Evolutionary conservation across 306 rosid genomes (phyloP), one percentile per base, ranked within the genome.

Genomic region (Neltuma alba): DNA sequence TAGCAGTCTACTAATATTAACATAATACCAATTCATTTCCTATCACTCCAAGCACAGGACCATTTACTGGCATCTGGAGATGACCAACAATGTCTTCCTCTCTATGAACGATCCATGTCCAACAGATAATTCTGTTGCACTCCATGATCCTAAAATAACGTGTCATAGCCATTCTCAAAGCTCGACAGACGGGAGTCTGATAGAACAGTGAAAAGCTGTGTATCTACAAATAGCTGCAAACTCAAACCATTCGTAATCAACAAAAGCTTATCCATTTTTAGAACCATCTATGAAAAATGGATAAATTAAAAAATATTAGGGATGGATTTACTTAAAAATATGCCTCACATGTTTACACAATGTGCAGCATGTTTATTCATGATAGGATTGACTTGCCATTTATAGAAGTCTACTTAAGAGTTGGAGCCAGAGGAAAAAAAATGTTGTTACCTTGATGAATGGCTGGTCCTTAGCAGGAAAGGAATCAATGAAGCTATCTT

Each of bases 401-500:
- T 2, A 20, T 34, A 64, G 25, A 34, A 66, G 48, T 66, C 20
- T 66, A 66, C 8, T 36, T n/a, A 10, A 66, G 9, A 66, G 25
- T 18, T 37, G 42, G 42, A 12, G 20, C 61, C 61, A n/a, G 28
- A n/a, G 30, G 61, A 5, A 23, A 23, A n/a, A n/a, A 21, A n/a
- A 52, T 6, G 5, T 8, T 10, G 79, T 83, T 89, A 93, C 99
- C 97, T 95, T 95, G 67, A 95, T 78, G 87, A 93, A 95, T 63
- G 94, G 89, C 76, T 81, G 93, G 84, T 95, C 99, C 87, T 85
- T 87, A 72, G 16, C 69, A 77, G 97, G 85, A 90, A 91, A 95
- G 70, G 99, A 95, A 83, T 89, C 96, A 45, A 95, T 88, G 85
- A 90, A 95, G 87, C 93, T 95, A 64, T 95, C 99, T 83, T 93